A percentile compares a stretch with the other conserved stretches of the same genome.
These are phyloP conservation scores for Capsella bursapastoris DNA, from an alignment of 345 rosid genomes.

Conservation along the genomic window DNA sequence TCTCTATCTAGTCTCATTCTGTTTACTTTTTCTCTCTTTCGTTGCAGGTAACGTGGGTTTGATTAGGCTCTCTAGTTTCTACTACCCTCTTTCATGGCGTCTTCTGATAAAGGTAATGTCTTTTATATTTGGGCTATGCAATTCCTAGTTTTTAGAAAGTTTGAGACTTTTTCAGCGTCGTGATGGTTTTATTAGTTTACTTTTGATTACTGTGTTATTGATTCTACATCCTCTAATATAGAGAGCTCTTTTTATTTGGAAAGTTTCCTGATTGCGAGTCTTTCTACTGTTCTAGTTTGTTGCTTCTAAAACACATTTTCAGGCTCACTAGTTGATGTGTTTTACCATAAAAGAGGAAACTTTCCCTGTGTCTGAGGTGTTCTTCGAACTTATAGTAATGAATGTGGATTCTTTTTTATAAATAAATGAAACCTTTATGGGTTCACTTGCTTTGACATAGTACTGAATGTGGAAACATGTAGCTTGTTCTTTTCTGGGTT, in stretches of 20 bases:
- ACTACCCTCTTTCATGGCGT: neutral
- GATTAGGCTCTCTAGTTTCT: neutral
- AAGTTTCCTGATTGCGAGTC: neutral
- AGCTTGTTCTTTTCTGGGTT: neutral
- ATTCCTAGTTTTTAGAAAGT: neutral
- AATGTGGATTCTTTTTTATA: neutral
- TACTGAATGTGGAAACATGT: neutral
- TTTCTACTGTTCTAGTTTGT: no score
- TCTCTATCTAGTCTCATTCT: neutral
- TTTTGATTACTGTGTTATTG: neutral
- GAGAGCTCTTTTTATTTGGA: neutral
- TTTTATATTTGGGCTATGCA: neutral
- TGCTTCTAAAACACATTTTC: neutral
- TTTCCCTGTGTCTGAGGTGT: neutral
- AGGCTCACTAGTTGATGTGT: neutral
- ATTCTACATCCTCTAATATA: neutral
- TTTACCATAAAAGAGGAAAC: neutral
- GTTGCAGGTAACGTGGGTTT: neutral
- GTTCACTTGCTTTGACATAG: neutral
- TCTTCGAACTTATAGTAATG: neutral
- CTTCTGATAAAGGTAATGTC: conserved; percentile 9
- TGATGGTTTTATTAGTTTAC: neutral
- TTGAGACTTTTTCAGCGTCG: neutral
- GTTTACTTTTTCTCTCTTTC: neutral
- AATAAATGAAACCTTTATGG: neutral